Evolutionary conservation across 2,329 filamentous ascomycete genomes (phyloP).

Genomic region (Orbilia blumenaviensis): DNA sequence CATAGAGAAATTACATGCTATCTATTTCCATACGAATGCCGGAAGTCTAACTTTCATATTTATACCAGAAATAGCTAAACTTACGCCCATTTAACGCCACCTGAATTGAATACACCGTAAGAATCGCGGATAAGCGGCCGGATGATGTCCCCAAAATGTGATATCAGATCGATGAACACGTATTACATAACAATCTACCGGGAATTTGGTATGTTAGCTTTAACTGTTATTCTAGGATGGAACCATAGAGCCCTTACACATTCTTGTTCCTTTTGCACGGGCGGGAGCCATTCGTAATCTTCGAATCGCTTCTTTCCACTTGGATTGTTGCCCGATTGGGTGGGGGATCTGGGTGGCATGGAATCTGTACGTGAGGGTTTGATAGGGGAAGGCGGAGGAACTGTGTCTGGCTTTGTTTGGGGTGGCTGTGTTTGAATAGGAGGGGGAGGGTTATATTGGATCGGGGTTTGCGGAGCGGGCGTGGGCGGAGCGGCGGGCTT

Average conservation of each 20-base stretch:
- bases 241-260: constrained; percentile 22
- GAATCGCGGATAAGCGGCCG: background rate
- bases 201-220: background rate
- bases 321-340: background rate
- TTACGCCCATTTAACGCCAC: background rate
- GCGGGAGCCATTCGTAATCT: constrained; percentile 50
- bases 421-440: constrained; percentile 15
- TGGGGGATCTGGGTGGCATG: constrained; percentile 32
- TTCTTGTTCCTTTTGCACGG: constrained; percentile 52
- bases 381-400: background rate
- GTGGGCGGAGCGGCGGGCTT: background rate
- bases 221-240: background rate
- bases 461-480: constrained; percentile 15
- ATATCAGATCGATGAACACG: background rate
- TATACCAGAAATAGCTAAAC: background rate
- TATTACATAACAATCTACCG: constrained; percentile 40
- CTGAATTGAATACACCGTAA: background rate
- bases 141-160: background rate
- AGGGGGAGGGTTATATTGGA: background rate
- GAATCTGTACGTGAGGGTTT: constrained; percentile 17
- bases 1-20: background rate
- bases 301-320: constrained; percentile 46
- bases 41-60: background rate
- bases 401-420: background rate
- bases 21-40: background rate